Conservation (phyloP, 306 rosid genomes). For the Alnus glutinosa region DNA sequence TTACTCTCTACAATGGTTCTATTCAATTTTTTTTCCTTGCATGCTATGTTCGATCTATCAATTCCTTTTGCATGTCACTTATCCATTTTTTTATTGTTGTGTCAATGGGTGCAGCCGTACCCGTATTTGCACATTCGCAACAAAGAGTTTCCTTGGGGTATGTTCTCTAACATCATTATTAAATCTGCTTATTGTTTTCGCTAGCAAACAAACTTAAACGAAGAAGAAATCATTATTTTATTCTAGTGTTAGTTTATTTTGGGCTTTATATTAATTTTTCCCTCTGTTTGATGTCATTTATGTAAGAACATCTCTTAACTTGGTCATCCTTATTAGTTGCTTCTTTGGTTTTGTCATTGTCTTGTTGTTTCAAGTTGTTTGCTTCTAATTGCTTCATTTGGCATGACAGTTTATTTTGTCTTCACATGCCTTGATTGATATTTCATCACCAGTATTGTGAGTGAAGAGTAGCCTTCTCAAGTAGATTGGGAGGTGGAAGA, state of each 20-base stretch:
- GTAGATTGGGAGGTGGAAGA: not conserved
- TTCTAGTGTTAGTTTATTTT: not conserved
- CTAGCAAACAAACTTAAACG: not conserved
- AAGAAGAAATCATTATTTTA: not conserved
- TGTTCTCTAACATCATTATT: conserved; percentile 14
- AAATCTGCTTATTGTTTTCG: not conserved
- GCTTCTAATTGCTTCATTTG: not conserved
- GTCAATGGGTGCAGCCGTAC: conserved; percentile 45
- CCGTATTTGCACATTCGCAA: conserved; percentile 83
- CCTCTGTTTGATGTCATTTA: not conserved
- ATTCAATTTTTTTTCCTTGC: not conserved
- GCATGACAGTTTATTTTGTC: not conserved
- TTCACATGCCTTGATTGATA: not conserved
- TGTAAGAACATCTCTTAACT: not conserved
- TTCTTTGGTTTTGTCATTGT: not conserved
- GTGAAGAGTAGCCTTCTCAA: not conserved
- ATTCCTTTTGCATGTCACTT: not conserved
- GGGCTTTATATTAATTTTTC: not conserved
- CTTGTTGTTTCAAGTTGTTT: not conserved
- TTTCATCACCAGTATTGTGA: not conserved
- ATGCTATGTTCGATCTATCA: not conserved
- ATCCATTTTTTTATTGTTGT: not conserved
- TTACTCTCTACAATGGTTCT: not conserved
- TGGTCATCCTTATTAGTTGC: not conserved
- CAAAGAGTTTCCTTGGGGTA: conserved; percentile 99